phyloP scores from a whole-genome alignment of 805 yeast species.

The Candida rishiriensis region DNA sequence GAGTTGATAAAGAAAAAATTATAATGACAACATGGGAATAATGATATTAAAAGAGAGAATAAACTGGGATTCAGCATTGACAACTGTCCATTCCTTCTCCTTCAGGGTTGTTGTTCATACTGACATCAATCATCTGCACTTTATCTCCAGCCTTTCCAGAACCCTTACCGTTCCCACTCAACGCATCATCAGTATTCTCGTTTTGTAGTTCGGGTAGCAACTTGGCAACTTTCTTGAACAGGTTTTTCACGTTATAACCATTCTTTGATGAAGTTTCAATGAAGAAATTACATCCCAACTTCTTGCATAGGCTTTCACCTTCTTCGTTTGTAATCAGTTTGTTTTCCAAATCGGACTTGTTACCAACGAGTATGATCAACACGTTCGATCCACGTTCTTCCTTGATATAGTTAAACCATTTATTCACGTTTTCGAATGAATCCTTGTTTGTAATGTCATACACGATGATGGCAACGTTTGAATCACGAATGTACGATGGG shows the following conservation, averaged over 20 bases:
- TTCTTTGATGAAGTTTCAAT: conserved; percentile 94
- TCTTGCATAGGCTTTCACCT: conserved; percentile 72
- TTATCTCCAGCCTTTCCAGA: conserved; percentile 19
- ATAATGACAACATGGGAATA: no score
- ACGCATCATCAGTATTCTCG: conserved; percentile 22
- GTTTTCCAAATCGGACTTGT: conserved; percentile 81
- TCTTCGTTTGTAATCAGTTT: conserved; percentile 82
- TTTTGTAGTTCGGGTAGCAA: conserved; percentile 73
- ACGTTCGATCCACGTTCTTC: conserved; percentile 90
- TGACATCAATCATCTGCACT: conserved; percentile 41
- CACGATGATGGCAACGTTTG: conserved; percentile 95
- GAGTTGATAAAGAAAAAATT: no score
- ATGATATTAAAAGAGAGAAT: no score
- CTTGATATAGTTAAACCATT: conserved; percentile 94
- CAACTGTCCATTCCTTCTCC: conserved; percentile 33
- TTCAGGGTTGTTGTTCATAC: conserved; percentile 31
- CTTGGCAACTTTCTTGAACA: conserved; percentile 88
- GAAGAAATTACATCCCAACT: conserved; percentile 70
- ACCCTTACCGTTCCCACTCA: conserved; percentile 17
- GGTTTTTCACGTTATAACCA: conserved; percentile 85
- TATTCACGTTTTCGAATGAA: conserved; percentile 76
- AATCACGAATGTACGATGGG: conserved; percentile 93
- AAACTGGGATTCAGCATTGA: conserved; percentile 31
- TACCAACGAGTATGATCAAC: conserved; percentile 85
- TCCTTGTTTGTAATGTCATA: conserved; percentile 88